Percentiles rank a stretch among this genome's conserved stretches.
Evolutionary conservation across 192 early-diverging fungal genomes (phyloP).

Genomic region (Gamsiella multidivaricata): DNA sequence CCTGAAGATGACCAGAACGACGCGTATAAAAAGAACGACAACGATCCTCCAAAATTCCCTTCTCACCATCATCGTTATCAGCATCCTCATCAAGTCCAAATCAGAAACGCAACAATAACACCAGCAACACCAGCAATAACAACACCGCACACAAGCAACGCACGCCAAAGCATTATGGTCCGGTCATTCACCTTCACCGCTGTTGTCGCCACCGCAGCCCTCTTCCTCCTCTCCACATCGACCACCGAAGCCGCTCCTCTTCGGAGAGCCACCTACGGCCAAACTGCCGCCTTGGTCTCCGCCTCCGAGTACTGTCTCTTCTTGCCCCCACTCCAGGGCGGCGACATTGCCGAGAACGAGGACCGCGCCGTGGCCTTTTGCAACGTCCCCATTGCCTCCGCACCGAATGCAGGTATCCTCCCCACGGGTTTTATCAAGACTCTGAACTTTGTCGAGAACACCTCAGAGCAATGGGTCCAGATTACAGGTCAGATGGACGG

Average conservation of each 20-base stretch:
- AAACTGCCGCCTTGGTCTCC: constrained; percentile 13
- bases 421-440: constrained; percentile 51
- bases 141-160: neutral
- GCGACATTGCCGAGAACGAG: constrained; percentile 50
- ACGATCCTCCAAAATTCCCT: no score
- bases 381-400: constrained; percentile 40
- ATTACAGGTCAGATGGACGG: constrained; percentile 47
- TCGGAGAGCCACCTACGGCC: neutral
- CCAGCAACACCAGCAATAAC: no score
- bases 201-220: constrained; percentile 2
- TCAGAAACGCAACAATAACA: neutral
- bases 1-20: neutral
- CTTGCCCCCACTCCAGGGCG: constrained; percentile 43
- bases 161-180: constrained; percentile 26
- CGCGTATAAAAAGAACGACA: neutral
- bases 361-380: constrained; percentile 51
- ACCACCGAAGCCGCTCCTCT: constrained; percentile 6
- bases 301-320: constrained; percentile 13
- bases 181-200: constrained; percentile 9
- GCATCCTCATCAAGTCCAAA: neutral
- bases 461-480: constrained; percentile 36
- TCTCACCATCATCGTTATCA: no score
- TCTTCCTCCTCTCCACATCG: neutral
- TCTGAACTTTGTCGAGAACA: constrained; percentile 52
- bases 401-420: constrained; percentile 41